These are phyloP conservation scores for Chloroidium sp. DNA, from an alignment of 163 green algal genomes.

Conservation along the genomic window DNA sequence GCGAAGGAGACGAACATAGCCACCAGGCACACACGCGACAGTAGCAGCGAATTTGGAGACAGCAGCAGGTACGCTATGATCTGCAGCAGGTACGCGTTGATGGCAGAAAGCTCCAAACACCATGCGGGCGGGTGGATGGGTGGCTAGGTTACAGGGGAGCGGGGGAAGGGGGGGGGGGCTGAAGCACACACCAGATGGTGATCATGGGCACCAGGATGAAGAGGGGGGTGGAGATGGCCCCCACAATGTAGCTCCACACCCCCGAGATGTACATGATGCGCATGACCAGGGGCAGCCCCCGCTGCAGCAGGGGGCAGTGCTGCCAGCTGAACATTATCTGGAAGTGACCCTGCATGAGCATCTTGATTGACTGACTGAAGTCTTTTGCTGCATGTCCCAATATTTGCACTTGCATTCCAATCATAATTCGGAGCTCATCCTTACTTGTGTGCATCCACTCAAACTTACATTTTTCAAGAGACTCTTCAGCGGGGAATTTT, in stretches of 20 bases:
- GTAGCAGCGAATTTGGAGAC: slow-evolving; percentile 1
- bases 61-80: not conserved
- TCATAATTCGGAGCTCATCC: too few relatives aligned
- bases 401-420: too few relatives aligned
- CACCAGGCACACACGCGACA: slow-evolving; percentile 25
- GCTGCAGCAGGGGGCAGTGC: slow-evolving; percentile 25
- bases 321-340: slow-evolving; percentile 23
- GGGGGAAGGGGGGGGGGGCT: not conserved
- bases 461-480: too few relatives aligned
- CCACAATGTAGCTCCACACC: slow-evolving; percentile 33
- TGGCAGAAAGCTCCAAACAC: too few relatives aligned
- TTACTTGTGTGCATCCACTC: too few relatives aligned
- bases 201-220: slow-evolving; percentile 27
- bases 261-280: slow-evolving; percentile 26
- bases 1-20: slow-evolving; percentile 11
- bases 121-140: not conserved
- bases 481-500: too few relatives aligned
- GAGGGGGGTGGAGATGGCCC: slow-evolving; percentile 14
- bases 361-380: too few relatives aligned
- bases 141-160: not conserved
- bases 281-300: slow-evolving; percentile 17
- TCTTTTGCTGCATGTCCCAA: too few relatives aligned
- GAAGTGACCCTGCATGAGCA: slow-evolving; percentile 21
- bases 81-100: not conserved
- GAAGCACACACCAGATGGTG: slow-evolving; percentile 32